Evolutionary conservation across 192 early-diverging fungal genomes (phyloP), one percentile per base, ranked within the genome.

Genomic region (Lobulomyces angularis): DNA sequence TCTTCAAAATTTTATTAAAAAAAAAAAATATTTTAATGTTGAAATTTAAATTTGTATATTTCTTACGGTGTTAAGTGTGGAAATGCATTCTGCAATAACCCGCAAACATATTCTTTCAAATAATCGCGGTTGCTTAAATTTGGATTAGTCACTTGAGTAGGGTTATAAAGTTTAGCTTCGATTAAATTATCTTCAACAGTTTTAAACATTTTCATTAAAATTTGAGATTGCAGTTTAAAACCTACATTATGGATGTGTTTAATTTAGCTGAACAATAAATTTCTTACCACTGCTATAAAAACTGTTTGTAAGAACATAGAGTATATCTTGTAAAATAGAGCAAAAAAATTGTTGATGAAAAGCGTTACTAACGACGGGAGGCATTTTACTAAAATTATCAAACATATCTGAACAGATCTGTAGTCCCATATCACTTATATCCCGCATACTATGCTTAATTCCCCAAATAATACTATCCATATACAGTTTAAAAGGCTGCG

Each of bases 401-500:
- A 99, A 66, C 53, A 99, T 56, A 27, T 93, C 91, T 14, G 78
- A 63, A 35, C 82, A 81, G 35, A 94, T 95, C 9, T 63, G 64
- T 46, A 99, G 74, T 22, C 88, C 89, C 32, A 80, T 59, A 42
- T 99, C 93, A 31, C 87, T 83, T 59, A 99, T 88, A 49, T 99
- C 91, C 47, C 91, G 80, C 83, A 93, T 87, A 3, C 90, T 91
- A 60, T 99, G 95, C 65, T 97, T 97, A 68, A 99, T 90, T 16
- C 79, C 90, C 92, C 92, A 99, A 33, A 95, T 84, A 40, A 97
- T 79, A 48, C 86, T 88, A 69, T 94, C 88, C 56, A 97, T 70
- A 60, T 92, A 72, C 19, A 95, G 74, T 45, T 84, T 84, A 64
- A 99, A 92, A 51, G 88, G 84, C 14, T 76, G 71, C 31, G 80